A percentile compares a stretch with the other conserved stretches of the same genome.
Evolutionary conservation across 257 asterid genomes (phyloP).

Genomic region (Ballota nigra): DNA sequence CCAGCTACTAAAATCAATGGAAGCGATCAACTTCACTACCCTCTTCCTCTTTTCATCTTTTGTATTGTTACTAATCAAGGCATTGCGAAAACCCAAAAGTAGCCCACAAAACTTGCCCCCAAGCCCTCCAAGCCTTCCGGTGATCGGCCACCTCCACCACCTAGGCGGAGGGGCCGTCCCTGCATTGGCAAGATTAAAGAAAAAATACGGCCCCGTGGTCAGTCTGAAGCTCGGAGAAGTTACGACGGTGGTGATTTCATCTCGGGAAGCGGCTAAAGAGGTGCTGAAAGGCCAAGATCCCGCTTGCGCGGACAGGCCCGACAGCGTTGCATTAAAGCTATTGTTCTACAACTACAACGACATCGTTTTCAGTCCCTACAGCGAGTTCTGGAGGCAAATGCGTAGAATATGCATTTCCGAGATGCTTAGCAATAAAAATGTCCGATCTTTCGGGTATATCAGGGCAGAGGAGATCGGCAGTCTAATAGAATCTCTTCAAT

Average conservation of each 20-base stretch:
- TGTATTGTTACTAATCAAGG: too few species aligned
- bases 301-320: background rate
- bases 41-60: too few species aligned
- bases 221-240: constrained; percentile 14
- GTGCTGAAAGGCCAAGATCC: background rate
- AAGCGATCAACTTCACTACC: too few species aligned
- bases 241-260: background rate
- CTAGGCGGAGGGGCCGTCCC: too few species aligned
- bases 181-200: too few species aligned
- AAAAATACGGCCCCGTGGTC: too few species aligned
- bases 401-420: constrained; percentile 29
- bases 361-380: constrained; percentile 18
- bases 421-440: too few species aligned
- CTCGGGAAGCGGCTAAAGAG: background rate
- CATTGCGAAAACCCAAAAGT: too few species aligned
- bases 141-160: too few species aligned
- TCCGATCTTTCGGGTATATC: constrained; percentile 9
- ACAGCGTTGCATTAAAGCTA: background rate
- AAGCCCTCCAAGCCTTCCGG: too few species aligned
- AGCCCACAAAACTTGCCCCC: too few species aligned
- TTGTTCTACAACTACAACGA: constrained; percentile 22
- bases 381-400: constrained; percentile 32
- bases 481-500: background rate
- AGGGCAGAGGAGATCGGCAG: constrained; percentile 1
- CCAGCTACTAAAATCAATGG: too few species aligned